A percentile compares a stretch with the other conserved stretches of the same genome.
These are phyloP conservation scores for Diaporthe citriasiana DNA, from an alignment of 2,329 filamentous ascomycete genomes.

Conservation along the genomic window DNA sequence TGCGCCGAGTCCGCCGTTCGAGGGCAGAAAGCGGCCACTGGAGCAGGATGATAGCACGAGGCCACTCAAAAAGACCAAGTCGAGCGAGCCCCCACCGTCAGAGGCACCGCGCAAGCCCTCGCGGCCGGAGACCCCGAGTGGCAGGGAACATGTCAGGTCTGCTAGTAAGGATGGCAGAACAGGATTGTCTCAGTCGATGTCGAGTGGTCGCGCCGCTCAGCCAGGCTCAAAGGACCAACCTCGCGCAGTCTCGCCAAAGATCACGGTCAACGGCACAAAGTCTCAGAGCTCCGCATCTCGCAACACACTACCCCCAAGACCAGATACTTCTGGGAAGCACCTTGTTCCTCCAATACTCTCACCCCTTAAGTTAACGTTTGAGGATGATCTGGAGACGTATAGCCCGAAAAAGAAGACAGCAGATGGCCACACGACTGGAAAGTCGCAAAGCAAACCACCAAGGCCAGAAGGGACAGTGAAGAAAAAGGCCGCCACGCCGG, in stretches of 20 bases:
- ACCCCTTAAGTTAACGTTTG: constrained; percentile 62
- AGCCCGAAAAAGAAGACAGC: constrained; percentile 48
- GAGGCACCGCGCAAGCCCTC: constrained; percentile 35
- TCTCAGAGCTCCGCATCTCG: constrained; percentile 53
- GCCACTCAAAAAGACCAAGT: constrained; percentile 61
- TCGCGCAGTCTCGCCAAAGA: constrained; percentile 36
- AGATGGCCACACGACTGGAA: constrained; percentile 52
- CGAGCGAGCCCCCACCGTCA: constrained; percentile 42
- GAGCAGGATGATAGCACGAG: constrained; percentile 61
- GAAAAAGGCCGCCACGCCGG: constrained; percentile 54
- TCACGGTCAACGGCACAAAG: constrained; percentile 56
- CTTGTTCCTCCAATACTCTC: constrained; percentile 67
- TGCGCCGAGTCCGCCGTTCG: constrained; percentile 55
- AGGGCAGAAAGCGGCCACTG: constrained; percentile 61
- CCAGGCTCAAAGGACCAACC: constrained; percentile 38
- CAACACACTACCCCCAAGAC: constrained; percentile 55
- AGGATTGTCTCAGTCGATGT: constrained; percentile 26
- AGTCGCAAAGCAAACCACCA: constrained; percentile 44
- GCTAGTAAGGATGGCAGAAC: constrained; percentile 38
- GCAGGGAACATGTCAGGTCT: constrained; percentile 34
- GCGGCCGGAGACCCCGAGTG: constrained; percentile 39
- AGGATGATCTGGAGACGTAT: constrained; percentile 52
- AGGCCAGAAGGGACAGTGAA: constrained; percentile 49
- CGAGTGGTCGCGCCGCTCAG: constrained; percentile 30
- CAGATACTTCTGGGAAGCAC: constrained; percentile 55